These are phyloP conservation scores for Glomus cerebriforme DNA, from an alignment of 192 early-diverging fungal genomes.

Conservation along the genomic window DNA sequence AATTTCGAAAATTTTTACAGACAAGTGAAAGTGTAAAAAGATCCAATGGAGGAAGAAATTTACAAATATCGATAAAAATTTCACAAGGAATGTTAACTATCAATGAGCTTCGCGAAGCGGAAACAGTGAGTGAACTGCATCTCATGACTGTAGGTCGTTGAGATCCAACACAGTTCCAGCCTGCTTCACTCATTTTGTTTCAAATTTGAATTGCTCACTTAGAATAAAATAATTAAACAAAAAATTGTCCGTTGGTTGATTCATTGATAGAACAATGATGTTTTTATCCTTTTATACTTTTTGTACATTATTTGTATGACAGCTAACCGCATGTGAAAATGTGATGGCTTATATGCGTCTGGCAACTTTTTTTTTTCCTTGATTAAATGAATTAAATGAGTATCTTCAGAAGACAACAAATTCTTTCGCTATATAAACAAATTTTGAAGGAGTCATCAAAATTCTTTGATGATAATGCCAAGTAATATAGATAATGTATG, in stretches of 20 bases:
- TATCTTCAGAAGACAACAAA: not conserved
- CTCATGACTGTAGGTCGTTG: not conserved
- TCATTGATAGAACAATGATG: too few species aligned
- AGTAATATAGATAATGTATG: not conserved
- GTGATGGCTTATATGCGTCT: too few species aligned
- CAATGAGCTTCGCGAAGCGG: not conserved
- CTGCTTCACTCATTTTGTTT: not conserved
- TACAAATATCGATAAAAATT: constrained; percentile 21
- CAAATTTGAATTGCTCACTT: not conserved
- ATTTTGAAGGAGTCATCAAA: constrained; percentile 25
- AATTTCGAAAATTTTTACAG: constrained; percentile 14
- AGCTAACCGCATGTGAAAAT: too few species aligned
- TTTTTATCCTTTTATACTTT: too few species aligned
- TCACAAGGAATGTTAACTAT: constrained; percentile 11
- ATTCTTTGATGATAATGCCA: constrained; percentile 28
- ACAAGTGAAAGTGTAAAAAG: constrained; percentile 2
- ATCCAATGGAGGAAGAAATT: constrained; percentile 1
- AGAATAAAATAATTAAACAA: not conserved
- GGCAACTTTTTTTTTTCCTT: too few species aligned
- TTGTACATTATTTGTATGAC: too few species aligned
- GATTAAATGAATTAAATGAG: not conserved
- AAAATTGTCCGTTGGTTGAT: too few species aligned
- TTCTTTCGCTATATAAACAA: constrained; percentile 5
- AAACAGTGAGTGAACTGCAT: not conserved
- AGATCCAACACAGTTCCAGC: not conserved